Conservation (phyloP, 164 flowering plant genomes). For the Nelumbo lutea region DNA sequence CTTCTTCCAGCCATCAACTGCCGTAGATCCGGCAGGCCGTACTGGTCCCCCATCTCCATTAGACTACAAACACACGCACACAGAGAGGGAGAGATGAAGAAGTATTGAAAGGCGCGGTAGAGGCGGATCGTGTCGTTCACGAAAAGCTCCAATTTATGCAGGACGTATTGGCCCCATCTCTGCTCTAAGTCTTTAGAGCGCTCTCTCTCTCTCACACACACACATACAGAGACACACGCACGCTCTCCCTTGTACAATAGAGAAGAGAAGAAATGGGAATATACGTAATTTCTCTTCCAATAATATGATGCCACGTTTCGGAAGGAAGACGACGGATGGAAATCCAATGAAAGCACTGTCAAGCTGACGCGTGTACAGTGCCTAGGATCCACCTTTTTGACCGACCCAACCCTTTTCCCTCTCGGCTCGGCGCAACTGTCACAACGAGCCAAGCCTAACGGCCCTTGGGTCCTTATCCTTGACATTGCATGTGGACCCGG, state of each 20-base stretch:
- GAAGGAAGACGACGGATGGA: constrained; percentile 9
- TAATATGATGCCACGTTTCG: constrained; percentile 16
- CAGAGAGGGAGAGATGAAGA: constrained; percentile 13
- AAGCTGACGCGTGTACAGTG: constrained; percentile 42
- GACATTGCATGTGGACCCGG: too few relatives aligned
- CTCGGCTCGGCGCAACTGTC: neutral
- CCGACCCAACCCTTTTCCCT: constrained; percentile 3
- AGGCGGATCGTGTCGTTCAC: constrained; percentile 87
- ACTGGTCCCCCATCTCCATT: constrained; percentile 57
- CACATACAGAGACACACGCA: neutral
- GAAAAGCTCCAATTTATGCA: constrained; percentile 52
- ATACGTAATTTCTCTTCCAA: constrained; percentile 11
- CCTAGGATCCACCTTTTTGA: constrained; percentile 30
- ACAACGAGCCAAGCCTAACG: too few relatives aligned
- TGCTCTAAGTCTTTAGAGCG: constrained; percentile 1
- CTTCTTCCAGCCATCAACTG: constrained; percentile 44
- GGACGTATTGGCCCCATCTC: constrained; percentile 41
- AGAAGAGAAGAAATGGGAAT: constrained; percentile 4
- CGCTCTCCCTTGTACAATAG: neutral
- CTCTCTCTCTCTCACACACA: constrained; percentile 8
- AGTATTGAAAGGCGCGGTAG: constrained; percentile 44
- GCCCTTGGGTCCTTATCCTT: too few relatives aligned
- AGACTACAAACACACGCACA: neutral
- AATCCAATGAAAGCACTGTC: constrained; percentile 15
- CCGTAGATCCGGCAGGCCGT: constrained; percentile 55